Evolutionary conservation across 495 filamentous ascomycete species (phyloP), one percentile per base, ranked within the genome.

Genomic region (Aspergillus olivimuriae): DNA sequence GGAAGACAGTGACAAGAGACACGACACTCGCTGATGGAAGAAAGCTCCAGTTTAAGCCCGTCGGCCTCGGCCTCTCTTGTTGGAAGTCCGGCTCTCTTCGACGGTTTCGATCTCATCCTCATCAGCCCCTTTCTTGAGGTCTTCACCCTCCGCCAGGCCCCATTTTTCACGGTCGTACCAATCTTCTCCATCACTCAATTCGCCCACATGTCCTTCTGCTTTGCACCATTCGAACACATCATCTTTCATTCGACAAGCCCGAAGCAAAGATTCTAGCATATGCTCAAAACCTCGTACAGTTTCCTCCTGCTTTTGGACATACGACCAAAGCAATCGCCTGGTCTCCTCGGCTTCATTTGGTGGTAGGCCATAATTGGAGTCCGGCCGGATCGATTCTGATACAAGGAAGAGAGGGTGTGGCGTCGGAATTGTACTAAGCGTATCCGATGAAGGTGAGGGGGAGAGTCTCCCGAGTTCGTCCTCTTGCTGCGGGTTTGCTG

Each of bases 241-340:
- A 43, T 83, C 80, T 34, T 89, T 78, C 70, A 87, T 79, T 21
- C 85, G 78, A 51, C 90, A 81, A 3, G 89, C 88, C 34, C 78
- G 74, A 43, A 91, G 66, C 14, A 98, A 74, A 0, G 80, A 84
- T 22, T 85, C 73, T 44, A 89, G 81, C 51, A 96, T 76, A 41
- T 77, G 77, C 38, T 84, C 77, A 7, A 83, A 80, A 2, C 86
- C 87, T 8, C 92, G 83, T 33, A 88, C 84, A 15, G 95, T 83
- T 62, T 98, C 91, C 55, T 97, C 92, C 55, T 96, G 91, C 60
- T 95, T 94, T 53, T 95, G 90, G 10, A 95, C 85, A 52, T 91
- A 95, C 2, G 85, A 73, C 57, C 87, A 78, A 9, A 98, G 73
- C 9, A 95, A 63, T 22, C 83, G 82, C 17, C 91, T 81, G 11